phyloP scores from a whole-genome alignment of 257 asterid species.

The Fraxinus cuspidata region DNA sequence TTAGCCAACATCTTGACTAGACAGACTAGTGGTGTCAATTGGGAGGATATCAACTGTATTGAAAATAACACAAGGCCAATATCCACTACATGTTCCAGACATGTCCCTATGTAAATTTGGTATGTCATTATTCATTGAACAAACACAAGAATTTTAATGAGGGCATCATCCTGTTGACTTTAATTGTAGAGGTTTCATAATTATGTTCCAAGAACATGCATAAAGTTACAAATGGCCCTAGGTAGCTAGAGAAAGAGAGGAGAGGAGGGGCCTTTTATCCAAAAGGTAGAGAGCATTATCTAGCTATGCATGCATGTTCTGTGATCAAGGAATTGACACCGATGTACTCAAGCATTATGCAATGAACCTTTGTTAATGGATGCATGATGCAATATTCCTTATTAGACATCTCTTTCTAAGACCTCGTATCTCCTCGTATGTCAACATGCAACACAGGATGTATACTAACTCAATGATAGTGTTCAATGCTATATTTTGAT shows the following conservation, averaged over 20 bases:
- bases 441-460: not conserved
- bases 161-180: conserved; percentile 37
- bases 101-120: conserved; percentile 42
- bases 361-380: conserved; percentile 34
- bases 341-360: conserved; percentile 19
- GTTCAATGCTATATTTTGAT: not conserved
- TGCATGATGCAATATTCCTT: not conserved
- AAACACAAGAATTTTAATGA: conserved; percentile 7
- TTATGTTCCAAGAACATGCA: conserved; percentile 34
- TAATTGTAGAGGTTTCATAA: conserved; percentile 24
- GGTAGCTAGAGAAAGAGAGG: not conserved
- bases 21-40: conserved; percentile 29
- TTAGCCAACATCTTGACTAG: conserved; percentile 37
- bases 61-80: conserved; percentile 39
- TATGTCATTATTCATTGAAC: not conserved
- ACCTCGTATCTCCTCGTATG: not conserved
- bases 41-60: conserved; percentile 9
- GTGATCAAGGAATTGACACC: conserved; percentile 27
- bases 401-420: not conserved
- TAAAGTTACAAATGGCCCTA: conserved; percentile 9
- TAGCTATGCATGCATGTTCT: conserved; percentile 32
- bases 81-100: conserved; percentile 68
- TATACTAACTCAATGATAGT: not conserved
- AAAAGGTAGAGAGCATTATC: conserved; percentile 19
- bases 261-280: conserved; percentile 14